These are phyloP conservation scores for Centaurea solstitialis DNA, from an alignment of 129 eudicot species.

Conservation along the genomic window DNA sequence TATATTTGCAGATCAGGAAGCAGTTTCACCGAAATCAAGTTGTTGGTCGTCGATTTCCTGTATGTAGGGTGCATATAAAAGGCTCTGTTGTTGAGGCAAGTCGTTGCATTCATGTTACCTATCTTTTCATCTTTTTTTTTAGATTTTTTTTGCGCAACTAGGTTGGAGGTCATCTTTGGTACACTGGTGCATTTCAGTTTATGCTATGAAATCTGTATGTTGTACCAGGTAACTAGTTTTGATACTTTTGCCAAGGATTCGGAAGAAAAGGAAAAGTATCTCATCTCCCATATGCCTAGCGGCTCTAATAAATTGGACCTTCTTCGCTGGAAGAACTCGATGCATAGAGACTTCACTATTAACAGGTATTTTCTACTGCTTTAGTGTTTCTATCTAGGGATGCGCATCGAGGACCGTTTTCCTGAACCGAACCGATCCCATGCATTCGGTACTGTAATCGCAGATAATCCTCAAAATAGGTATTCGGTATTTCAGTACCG, in stretches of 20 bases:
- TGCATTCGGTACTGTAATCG: too few species aligned
- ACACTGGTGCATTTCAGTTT: slow-evolving; percentile 5
- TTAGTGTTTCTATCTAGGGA: neutral
- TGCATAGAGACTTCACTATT: slow-evolving; percentile 81
- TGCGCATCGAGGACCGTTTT: too few species aligned
- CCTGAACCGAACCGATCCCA: too few species aligned
- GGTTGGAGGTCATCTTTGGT: neutral
- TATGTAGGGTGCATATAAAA: slow-evolving; percentile 59
- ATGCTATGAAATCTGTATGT: slow-evolving; percentile 2
- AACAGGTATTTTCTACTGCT: slow-evolving; percentile 56
- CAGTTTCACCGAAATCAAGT: slow-evolving; percentile 51
- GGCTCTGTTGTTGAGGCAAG: slow-evolving; percentile 73
- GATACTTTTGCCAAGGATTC: slow-evolving; percentile 46
- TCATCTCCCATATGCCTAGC: slow-evolving; percentile 38
- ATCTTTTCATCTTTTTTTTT: neutral
- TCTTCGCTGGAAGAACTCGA: slow-evolving; percentile 65
- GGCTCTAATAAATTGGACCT: slow-evolving; percentile 51
- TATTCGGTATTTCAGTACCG: too few species aligned
- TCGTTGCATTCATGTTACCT: slow-evolving; percentile 16
- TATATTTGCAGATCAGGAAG: slow-evolving; percentile 45
- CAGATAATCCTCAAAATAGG: too few species aligned
- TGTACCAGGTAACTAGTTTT: slow-evolving; percentile 83
- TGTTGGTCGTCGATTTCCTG: slow-evolving; percentile 79
- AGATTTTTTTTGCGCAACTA: neutral
- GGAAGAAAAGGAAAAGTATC: slow-evolving; percentile 34